Percentiles rank a stretch among this genome's conserved stretches.
Conservation (phyloP, 768 basidiomycete species). For the Cystofilobasidium bisporidii region DNA sequence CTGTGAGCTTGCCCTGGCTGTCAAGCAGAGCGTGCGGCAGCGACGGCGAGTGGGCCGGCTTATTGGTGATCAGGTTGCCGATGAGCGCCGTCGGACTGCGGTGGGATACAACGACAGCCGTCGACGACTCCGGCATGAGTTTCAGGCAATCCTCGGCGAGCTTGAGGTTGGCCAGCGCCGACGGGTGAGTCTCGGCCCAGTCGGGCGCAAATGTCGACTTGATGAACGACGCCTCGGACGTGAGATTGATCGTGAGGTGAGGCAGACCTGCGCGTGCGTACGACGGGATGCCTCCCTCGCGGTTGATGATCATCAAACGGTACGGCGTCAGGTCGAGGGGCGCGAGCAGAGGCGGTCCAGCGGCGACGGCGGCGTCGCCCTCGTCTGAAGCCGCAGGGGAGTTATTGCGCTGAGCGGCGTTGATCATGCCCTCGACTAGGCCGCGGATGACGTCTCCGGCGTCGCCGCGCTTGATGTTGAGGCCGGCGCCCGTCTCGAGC, state of each 20-base stretch:
- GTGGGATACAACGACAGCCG: slow-evolving; percentile 94
- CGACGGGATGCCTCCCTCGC: slow-evolving; percentile 92
- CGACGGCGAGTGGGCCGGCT: slow-evolving; percentile 89
- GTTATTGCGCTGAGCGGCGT: slow-evolving; percentile 44
- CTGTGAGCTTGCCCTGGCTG: slow-evolving; percentile 50
- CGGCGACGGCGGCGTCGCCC: background rate
- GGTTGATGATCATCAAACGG: slow-evolving; percentile 93
- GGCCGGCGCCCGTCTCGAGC: slow-evolving; percentile 52
- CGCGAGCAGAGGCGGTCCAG: slow-evolving; percentile 36
- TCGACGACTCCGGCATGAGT: slow-evolving; percentile 87
- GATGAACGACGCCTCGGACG: slow-evolving; percentile 77
- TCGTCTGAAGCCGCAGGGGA: slow-evolving; percentile 42
- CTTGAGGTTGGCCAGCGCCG: slow-evolving; percentile 72
- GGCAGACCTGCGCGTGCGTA: slow-evolving; percentile 91
- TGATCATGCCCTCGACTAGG: slow-evolving; percentile 71
- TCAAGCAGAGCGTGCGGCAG: slow-evolving; percentile 83
- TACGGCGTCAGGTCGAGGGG: slow-evolving; percentile 78
- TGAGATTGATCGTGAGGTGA: slow-evolving; percentile 88
- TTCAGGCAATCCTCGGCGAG: slow-evolving; percentile 76
- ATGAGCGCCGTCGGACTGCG: slow-evolving; percentile 91
- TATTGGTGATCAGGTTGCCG: slow-evolving; percentile 94
- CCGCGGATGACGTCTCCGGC: slow-evolving; percentile 83
- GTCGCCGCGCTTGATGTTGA: slow-evolving; percentile 72
- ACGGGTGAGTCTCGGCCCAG: slow-evolving; percentile 71
- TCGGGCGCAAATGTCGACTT: slow-evolving; percentile 65